A percentile compares a stretch with the other conserved stretches of the same genome.
These are phyloP conservation scores for Tuctoria greenei DNA, from an alignment of 176 grass and related monocot genomes.

Conservation along the genomic window DNA sequence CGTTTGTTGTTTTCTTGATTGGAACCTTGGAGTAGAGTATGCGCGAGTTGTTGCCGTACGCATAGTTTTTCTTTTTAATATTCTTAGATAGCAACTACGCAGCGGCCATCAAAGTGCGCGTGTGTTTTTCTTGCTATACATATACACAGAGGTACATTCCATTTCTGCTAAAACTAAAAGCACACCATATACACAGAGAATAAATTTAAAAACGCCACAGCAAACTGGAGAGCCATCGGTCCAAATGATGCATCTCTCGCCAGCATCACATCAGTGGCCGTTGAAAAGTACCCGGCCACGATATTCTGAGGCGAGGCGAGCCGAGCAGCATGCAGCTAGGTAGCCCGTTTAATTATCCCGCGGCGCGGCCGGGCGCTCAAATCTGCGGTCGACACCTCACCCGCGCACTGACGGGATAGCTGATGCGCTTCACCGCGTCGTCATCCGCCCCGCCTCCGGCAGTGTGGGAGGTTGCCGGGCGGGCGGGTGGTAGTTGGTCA, in stretches of 20 bases:
- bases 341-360: background rate
- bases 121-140: background rate
- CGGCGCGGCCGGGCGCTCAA: background rate
- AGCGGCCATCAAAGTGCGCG: background rate
- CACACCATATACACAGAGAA: too few relatives aligned
- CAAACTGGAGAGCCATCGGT: too few relatives aligned
- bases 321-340: background rate
- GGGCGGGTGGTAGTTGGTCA: constrained; percentile 45
- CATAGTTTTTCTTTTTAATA: background rate
- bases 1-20: background rate
- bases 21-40: background rate
- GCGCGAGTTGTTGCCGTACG: background rate
- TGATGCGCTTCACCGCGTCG: constrained; percentile 4
- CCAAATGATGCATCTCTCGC: too few relatives aligned
- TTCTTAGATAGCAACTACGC: background rate
- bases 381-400: constrained; percentile 41
- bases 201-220: too few relatives aligned
- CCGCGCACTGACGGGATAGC: constrained; percentile 23
- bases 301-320: background rate
- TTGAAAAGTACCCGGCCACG: background rate
- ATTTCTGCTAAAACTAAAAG: background rate
- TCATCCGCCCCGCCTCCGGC: background rate
- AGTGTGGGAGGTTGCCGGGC: background rate
- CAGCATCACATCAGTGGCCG: too few relatives aligned
- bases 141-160: background rate